Base-by-base conservation (phyloP, 495 filamentous ascomycete species). In the Cercophora scortea region DNA sequence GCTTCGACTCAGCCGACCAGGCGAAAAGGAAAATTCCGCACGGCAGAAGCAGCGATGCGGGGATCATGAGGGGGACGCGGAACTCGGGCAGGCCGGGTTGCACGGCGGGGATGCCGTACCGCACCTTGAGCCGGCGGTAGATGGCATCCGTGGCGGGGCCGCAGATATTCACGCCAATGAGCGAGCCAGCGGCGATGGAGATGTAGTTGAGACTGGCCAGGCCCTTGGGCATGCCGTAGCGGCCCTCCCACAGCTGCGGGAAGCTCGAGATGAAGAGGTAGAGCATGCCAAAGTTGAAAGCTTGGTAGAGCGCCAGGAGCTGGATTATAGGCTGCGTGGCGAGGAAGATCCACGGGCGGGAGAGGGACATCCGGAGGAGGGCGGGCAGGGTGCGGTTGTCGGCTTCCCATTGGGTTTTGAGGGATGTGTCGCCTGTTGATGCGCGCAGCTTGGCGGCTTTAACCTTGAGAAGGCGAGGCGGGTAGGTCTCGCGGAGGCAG, bases 401-500 rank as follows among this genome's bases (percentile, higher is more conserved):
- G 10, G 38, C 16, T 11, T 56, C 54, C 36, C 35, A 47, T 16
- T 56, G 47, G 7, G 73, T 71, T 17, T 67, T 53, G 8, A 69
- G 58, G 38, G 68, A 59, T 7, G 47, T 52, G 19, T 83, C 79
- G 13, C 79, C 81, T 0, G 79, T 86, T 36, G 75, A 58, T 50
- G 76, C 73, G 5, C 77, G 71, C 5, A 87, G 62, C 15, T 64
- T 64, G 5, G 56, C 54, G 0, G 81, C 77, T 52, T 81, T 79
- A 42, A 71, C 72, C 18, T 69, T 62, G 3, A 88, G 79, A 11
- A 87, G 56, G 8, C 71, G 70, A 0, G 79, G 78, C 1, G 77
- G 75, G 55, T 85, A 86, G 1, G 84, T 82, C 60, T 88, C 84
- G 0, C 66, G 71, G 16, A 83, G 66, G 50, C 79, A 76, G 4